phyloP scores from a whole-genome alignment of 371 early-diverging fungal species.

The Mucor indicus region DNA sequence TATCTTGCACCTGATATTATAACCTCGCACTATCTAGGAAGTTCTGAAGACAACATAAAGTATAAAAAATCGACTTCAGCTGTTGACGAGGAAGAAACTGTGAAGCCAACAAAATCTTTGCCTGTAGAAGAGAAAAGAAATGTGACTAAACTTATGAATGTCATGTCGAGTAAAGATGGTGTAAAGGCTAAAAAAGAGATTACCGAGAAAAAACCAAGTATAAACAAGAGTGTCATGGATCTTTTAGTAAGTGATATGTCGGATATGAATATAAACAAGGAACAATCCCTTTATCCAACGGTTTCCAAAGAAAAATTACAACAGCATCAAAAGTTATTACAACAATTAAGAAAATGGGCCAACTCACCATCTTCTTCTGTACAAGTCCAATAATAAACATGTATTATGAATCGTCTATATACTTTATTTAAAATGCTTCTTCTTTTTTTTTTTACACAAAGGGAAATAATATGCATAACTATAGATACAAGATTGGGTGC shows the following conservation, averaged over 20 bases:
- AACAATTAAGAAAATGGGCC: constrained; percentile 15
- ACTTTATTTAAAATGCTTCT: too few species aligned
- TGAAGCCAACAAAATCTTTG: too few species aligned
- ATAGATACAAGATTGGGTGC: too few species aligned
- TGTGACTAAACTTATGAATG: too few species aligned
- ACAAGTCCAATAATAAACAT: too few species aligned
- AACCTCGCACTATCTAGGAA: constrained; percentile 10
- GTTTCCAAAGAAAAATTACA: background rate
- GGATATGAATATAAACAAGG: constrained; percentile 4
- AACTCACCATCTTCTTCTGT: too few species aligned
- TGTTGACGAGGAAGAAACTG: background rate
- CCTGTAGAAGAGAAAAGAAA: too few species aligned
- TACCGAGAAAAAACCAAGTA: constrained; percentile 15
- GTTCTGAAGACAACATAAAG: constrained; percentile 14
- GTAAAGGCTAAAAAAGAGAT: constrained; percentile 1
- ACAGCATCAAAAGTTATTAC: constrained; percentile 12
- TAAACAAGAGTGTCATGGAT: constrained; percentile 18
- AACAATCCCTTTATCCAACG: constrained; percentile 10
- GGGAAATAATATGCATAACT: too few species aligned
- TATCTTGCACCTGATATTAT: constrained; percentile 8
- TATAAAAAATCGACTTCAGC: constrained; percentile 4
- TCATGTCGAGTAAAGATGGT: too few species aligned
- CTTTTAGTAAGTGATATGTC: constrained; percentile 19
- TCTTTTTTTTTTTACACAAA: too few species aligned
- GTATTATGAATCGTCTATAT: too few species aligned